Evolutionary conservation across 78 protist species (phyloP), one percentile per base, ranked within the genome.

Genomic region (Diacronema lutheri): DNA sequence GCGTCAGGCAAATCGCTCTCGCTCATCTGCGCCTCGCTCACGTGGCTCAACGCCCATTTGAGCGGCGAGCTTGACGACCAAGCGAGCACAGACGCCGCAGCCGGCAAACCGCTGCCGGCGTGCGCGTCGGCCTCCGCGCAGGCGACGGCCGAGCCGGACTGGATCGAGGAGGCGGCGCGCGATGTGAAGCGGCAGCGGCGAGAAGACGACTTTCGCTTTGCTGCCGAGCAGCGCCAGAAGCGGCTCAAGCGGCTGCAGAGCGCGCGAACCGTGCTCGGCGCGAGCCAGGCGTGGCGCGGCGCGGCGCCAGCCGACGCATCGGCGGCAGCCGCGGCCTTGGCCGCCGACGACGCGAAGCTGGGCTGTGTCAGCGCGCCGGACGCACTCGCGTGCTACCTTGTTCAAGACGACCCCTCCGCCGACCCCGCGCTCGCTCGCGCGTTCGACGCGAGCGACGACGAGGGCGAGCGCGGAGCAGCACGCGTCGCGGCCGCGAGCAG

Each of bases 1-100:
- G 50, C 50, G 50, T n/a, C 50, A 44, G 62, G 81, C 81, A 74
- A 74, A 41, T 46, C 81, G 31, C 81, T 74, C 44, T 74, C 81
- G 40, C 7, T 74, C 44, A 14, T 74, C 64, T 74, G 81, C 81
- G 19, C 33, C 29, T 6, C 81, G 81, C 58, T 74, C 13, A 60
- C 6, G 5, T 74, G 81, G 81, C 81, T 74, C 16, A 35, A 7
- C 13, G 81, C 46, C 41, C 64, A 50, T 26, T 7, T 44, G 16
- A 7, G 16, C 16, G 26, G 41, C 58, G 33, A 61, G 21, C 41
- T 33, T 6, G 44, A 16, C 72, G 25, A 26, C 29, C 35, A 4
- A 44, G 16, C 50, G 16, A 44, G 50, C 50, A 9, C 16, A 44
- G 16, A 9, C 50, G 50, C 7, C 50, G 16, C 16, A 3, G 50